phyloP scores from a whole-genome alignment of 1,284 basidiomycete genomes.

The Melampsora americana region DNA sequence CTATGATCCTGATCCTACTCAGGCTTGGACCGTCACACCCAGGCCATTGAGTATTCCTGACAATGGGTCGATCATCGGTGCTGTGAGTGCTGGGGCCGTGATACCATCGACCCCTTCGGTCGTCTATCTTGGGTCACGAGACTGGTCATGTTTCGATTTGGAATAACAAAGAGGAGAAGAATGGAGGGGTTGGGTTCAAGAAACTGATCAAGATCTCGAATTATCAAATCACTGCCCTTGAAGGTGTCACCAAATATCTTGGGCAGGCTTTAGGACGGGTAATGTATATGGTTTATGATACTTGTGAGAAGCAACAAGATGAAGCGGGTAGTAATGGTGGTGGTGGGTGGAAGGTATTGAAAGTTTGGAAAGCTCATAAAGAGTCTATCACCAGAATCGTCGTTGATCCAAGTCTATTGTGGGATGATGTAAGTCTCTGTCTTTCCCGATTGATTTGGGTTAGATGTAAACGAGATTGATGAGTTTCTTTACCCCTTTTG shows the following conservation, averaged over 20 bases:
- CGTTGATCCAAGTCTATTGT: slow-evolving; percentile 55
- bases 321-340: slow-evolving; percentile 60
- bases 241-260: slow-evolving; percentile 51
- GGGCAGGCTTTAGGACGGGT: slow-evolving; percentile 51
- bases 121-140: slow-evolving; percentile 88
- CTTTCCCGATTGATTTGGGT: slow-evolving; percentile 69
- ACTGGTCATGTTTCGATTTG: slow-evolving; percentile 82
- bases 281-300: slow-evolving; percentile 50
- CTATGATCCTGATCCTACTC: slow-evolving; percentile 62
- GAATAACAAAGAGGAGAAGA: slow-evolving; percentile 51
- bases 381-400: slow-evolving; percentile 69
- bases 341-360: slow-evolving; percentile 71
- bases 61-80: slow-evolving; percentile 59
- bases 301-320: slow-evolving; percentile 11
- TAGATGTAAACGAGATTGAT: slow-evolving; percentile 56
- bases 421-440: slow-evolving; percentile 46
- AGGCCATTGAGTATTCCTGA: slow-evolving; percentile 49
- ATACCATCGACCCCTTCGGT: slow-evolving; percentile 66
- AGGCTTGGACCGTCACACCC: slow-evolving; percentile 46
- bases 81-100: slow-evolving; percentile 74
- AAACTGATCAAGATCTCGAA: slow-evolving; percentile 41
- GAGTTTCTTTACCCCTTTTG: no score
- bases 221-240: slow-evolving; percentile 49
- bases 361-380: slow-evolving; percentile 80
- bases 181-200: slow-evolving; percentile 11